Percentiles rank a stretch among this genome's conserved stretches.
Evolutionary conservation across 495 filamentous ascomycete genomes (phyloP).

Genomic region (Annulohypoxylon stygium): DNA sequence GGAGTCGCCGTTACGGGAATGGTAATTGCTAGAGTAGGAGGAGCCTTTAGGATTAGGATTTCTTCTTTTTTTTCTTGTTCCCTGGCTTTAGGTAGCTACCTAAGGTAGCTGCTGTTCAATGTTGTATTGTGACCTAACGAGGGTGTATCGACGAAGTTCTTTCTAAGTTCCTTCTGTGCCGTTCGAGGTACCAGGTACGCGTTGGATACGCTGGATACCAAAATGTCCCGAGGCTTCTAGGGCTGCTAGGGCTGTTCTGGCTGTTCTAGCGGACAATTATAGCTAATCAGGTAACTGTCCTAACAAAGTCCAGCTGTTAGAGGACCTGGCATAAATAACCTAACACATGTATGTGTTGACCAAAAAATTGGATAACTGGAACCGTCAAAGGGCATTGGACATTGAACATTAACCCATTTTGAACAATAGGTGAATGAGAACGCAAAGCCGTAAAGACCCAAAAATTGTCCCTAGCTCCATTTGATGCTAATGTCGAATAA

Average conservation of each 20-base stretch:
- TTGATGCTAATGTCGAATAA: conserved; percentile 42
- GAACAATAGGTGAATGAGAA: conserved; percentile 41
- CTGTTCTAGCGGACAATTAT: conserved; percentile 34
- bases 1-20: conserved; percentile 39
- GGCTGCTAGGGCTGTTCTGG: conserved; percentile 39
- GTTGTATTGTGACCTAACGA: conserved; percentile 35
- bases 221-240: conserved; percentile 26
- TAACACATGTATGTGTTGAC: conserved; percentile 26
- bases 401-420: conserved; percentile 1
- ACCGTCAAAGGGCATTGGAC: conserved; percentile 9
- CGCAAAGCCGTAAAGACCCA: conserved; percentile 26
- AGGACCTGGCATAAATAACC: conserved; percentile 25
- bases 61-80: conserved; percentile 10
- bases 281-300: conserved; percentile 22
- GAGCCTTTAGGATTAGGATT: conserved; percentile 24
- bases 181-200: conserved; percentile 42
- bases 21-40: conserved; percentile 10
- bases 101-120: conserved; percentile 3
- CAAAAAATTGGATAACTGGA: conserved; percentile 31
- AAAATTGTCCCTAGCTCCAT: conserved; percentile 33
- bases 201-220: conserved; percentile 21
- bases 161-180: conserved; percentile 34
- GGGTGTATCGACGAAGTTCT: conserved; percentile 42
- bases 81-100: conserved; percentile 4
- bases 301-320: conserved; percentile 37